phyloP scores from a whole-genome alignment of 352 stramenopile species.

The Pythium dissotocum region DNA sequence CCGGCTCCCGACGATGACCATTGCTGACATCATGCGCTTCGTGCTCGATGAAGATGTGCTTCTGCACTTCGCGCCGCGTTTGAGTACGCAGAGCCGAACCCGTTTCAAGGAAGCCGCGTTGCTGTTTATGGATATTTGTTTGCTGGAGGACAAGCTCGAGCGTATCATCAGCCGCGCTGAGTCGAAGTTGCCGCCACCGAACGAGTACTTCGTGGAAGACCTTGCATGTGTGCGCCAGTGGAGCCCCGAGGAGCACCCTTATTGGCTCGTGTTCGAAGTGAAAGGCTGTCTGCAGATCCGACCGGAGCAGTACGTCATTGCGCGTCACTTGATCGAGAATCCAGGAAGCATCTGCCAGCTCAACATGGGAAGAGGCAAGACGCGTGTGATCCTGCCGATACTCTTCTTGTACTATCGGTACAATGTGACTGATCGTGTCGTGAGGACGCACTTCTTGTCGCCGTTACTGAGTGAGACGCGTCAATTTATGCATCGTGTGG shows the following conservation, averaged over 20 bases:
- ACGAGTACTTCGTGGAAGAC: slow-evolving; percentile 14
- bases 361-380: slow-evolving; percentile 89
- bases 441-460: slow-evolving; percentile 61
- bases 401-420: slow-evolving; percentile 70
- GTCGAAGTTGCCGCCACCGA: background rate
- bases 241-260: slow-evolving; percentile 51
- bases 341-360: slow-evolving; percentile 70
- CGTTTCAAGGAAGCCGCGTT: slow-evolving; percentile 29
- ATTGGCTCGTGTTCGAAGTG: slow-evolving; percentile 86
- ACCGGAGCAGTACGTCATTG: slow-evolving; percentile 73
- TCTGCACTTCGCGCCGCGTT: slow-evolving; percentile 26
- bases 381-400: slow-evolving; percentile 85
- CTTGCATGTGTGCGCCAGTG: slow-evolving; percentile 29
- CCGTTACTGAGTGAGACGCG: slow-evolving; percentile 56
- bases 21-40: slow-evolving; percentile 38
- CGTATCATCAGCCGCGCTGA: slow-evolving; percentile 32
- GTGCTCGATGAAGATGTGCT: slow-evolving; percentile 39
- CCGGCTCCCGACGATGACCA: slow-evolving; percentile 29
- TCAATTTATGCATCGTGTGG: slow-evolving; percentile 58
- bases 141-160: slow-evolving; percentile 71
- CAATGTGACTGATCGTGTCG: slow-evolving; percentile 18
- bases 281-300: slow-evolving; percentile 79
- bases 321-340: slow-evolving; percentile 63
- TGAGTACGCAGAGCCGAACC: slow-evolving; percentile 20
- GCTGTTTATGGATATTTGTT: slow-evolving; percentile 59